A percentile compares a stretch with the other conserved stretches of the same genome.
Conservation (phyloP, 345 rosid species). For the Moricandia arvensis region DNA sequence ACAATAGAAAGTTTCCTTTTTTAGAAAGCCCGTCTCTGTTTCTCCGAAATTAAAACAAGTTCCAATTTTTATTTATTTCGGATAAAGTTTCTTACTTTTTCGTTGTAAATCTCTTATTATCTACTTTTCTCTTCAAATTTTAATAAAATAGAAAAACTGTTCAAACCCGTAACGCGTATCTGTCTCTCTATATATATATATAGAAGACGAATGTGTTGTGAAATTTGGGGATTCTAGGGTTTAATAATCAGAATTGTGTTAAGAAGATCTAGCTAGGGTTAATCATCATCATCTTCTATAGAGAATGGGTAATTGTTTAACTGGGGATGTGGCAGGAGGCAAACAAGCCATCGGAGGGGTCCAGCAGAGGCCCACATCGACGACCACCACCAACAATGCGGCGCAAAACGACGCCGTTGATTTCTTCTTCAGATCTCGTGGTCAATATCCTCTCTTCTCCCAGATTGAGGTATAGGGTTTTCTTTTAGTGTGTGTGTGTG, state of each 20-base stretch:
- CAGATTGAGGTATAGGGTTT: slow-evolving; percentile 62
- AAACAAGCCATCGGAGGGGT: slow-evolving; percentile 72
- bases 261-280: not conserved
- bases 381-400: slow-evolving; percentile 20
- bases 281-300: not conserved
- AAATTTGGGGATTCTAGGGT: not conserved
- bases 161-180: too few species aligned
- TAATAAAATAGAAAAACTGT: not conserved
- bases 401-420: slow-evolving; percentile 70
- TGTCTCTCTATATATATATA: too few species aligned
- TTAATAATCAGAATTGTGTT: not conserved
- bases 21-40: not conserved
- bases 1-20: not conserved
- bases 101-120: not conserved
- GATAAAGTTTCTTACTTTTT: too few species aligned
- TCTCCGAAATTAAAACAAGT: too few species aligned
- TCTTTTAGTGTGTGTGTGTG: not conserved
- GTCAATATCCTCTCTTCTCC: slow-evolving; percentile 51
- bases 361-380: slow-evolving; percentile 35
- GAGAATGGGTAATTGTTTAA: slow-evolving; percentile 58
- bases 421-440: slow-evolving; percentile 57
- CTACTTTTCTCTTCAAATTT: not conserved
- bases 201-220: not conserved
- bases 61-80: too few species aligned
- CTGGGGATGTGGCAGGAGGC: slow-evolving; percentile 69